Base-by-base conservation (phyloP, 176 grass and related monocot genomes). In the Musa beccarii region DNA sequence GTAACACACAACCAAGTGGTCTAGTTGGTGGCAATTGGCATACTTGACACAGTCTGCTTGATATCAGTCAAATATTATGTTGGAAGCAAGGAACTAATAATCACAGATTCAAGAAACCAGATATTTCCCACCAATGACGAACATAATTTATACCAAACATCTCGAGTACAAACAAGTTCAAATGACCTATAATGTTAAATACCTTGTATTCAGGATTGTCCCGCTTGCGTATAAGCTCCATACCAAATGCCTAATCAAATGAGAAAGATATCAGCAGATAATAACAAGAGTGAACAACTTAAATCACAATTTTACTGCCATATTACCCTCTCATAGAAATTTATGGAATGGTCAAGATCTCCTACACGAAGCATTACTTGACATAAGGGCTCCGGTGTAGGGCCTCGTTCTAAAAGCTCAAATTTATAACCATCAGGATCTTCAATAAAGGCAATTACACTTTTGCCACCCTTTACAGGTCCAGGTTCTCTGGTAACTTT, bases 301-400 rank as follows among this genome's bases (percentile, higher is more conserved):
- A 43, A 43, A 43, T 43, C 10, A 73, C 34, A 43, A 53, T 57
- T 74, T 65, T n/a, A n/a, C 5, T 2, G 53, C 63, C 75, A 76
- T 43, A 54, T 82, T 84, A 97, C 94, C 82, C 93, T 97, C 75
- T 97, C 85, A 87, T 97, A 91, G 73, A 97, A 97, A 75, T 76
- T 79, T 66, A 97, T 90, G 76, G 94, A 86, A 75, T 82, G 88
- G 73, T 91, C 88, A 73, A 97, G 86, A 78, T 97, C 90, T 61
- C 90, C 94, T 14, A 97, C 94, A 79, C 84, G 94, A 83, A 97
- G 88, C 94, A 97, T 93, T 80, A 97, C 88, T 84, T 97, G 94
- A 75, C 90, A 93, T 67, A 97, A 85, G 43, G 94, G 94, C 82
- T 97, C 90, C 54, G 88, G 90, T 26, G 94, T 97, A 71, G 84